These are phyloP conservation scores for Solanum arcanum DNA, from an alignment of 257 asterid genomes.

Conservation along the genomic window DNA sequence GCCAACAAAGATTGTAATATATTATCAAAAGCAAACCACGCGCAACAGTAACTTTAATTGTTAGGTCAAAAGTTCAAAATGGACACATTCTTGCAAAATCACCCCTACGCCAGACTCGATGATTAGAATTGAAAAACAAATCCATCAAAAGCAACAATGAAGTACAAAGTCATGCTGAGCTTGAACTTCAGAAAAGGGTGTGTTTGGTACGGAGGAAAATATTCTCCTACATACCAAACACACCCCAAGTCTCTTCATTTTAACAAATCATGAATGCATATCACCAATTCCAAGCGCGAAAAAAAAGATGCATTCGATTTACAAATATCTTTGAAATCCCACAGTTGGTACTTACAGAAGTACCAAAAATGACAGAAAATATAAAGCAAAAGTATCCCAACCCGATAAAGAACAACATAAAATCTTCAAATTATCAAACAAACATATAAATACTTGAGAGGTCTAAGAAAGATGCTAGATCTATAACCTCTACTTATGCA, in stretches of 20 bases:
- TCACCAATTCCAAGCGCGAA: not conserved
- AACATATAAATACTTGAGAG: constrained; percentile 3
- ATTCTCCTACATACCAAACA: not conserved
- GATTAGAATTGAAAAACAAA: not conserved
- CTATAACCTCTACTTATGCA: not conserved
- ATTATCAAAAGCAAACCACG: not conserved
- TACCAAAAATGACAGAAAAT: not conserved
- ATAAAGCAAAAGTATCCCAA: not conserved
- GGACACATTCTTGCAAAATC: not conserved
- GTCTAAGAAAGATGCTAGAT: not conserved
- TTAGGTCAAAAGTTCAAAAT: not conserved
- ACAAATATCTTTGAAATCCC: not conserved
- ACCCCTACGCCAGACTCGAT: not conserved
- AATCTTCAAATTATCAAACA: not conserved
- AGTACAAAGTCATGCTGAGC: not conserved
- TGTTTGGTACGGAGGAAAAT: not conserved
- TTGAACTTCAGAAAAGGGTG: not conserved
- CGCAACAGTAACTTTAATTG: not conserved
- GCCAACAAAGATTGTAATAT: not conserved
- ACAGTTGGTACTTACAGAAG: not conserved
- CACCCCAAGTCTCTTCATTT: not conserved
- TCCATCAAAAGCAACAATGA: not conserved
- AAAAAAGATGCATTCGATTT: not conserved
- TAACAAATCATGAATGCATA: not conserved
- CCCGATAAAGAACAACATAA: not conserved